phyloP scores from a whole-genome alignment of 176 grass and related monocot species.

The Carex pumila region DNA sequence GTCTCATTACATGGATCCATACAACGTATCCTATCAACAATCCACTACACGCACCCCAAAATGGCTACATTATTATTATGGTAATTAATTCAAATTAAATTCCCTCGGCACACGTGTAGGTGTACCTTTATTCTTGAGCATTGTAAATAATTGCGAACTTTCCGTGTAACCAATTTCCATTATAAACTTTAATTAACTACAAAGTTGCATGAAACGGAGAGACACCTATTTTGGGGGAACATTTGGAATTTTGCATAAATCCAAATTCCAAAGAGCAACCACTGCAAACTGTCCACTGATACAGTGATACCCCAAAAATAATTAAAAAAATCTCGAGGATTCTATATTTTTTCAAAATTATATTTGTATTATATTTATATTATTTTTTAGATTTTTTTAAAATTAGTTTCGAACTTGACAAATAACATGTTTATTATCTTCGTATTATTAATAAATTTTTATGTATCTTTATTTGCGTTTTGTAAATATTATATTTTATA shows the following conservation, averaged over 20 bases:
- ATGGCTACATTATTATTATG: background rate
- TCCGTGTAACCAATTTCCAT: background rate
- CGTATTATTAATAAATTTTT: too few species aligned
- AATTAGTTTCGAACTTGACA: background rate
- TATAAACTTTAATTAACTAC: background rate
- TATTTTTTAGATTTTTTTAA: background rate
- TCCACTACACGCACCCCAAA: background rate
- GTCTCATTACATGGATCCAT: background rate
- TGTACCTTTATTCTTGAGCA: background rate
- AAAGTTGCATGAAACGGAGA: background rate
- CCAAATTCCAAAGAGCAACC: background rate
- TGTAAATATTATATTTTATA: too few species aligned
- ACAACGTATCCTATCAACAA: background rate
- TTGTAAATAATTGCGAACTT: background rate
- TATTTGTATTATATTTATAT: background rate
- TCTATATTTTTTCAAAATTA: background rate
- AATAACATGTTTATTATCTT: background rate
- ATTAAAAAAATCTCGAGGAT: background rate
- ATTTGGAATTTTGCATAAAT: conserved; percentile 4
- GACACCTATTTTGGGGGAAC: background rate
- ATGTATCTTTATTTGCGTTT: too few species aligned
- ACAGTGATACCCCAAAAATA: background rate
- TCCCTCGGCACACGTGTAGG: conserved; percentile 13
- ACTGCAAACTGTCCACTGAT: background rate
- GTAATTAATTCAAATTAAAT: conserved; percentile 4